Evolutionary conservation across 2,329 filamentous ascomycete species (phyloP), one percentile per base, ranked within the genome.

Genomic region (Microdochium paspali): DNA sequence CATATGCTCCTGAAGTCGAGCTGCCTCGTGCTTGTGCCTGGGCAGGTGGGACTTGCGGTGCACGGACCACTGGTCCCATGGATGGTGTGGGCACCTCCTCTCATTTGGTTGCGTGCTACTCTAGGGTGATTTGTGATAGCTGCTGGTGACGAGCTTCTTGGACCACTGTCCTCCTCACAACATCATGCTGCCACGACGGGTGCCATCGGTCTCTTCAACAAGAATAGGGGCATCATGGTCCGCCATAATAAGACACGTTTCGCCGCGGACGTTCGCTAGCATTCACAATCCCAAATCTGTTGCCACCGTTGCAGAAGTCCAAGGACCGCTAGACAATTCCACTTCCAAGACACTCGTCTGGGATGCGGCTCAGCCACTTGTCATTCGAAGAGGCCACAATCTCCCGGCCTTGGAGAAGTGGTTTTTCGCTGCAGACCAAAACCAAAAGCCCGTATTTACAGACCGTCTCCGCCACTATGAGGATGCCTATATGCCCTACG

Each of bases 401-500:
- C 39, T 56, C 20, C 52, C 58, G 25, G 51, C 60, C 30, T 51
- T 54, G 43, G 28, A 46, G 6, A 58, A 51, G 49, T 65, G 62
- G 62, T 64, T 65, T 44, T 47, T 46, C 10, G 28, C 46, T 13
- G 24, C 45, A 24, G 15, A 45, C 18, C 28, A 44, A 24, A 45
- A 26, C n/a, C 24, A 32, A 9, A 20, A 28, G 32, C 35, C 50
- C 46, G 46, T 31, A 4, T 55, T 63, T 15, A 45, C 51, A 5
- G 21, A 49, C 2, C 55, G 55, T 35, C 26, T 65, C 46, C 42
- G 47, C 7, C 28, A 49, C n/a, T 57, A 54, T 20, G 48, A 48
- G 20, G 39, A 56, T n/a, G 46, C 49, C 2, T 7, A 54, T 13
- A 40, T 64, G 13, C 54, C 61, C 2, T 65, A 62, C 39, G 62